Evolutionary conservation across 169 alveolate genomes (phyloP).

Genomic region (Plasmodium relictum): DNA sequence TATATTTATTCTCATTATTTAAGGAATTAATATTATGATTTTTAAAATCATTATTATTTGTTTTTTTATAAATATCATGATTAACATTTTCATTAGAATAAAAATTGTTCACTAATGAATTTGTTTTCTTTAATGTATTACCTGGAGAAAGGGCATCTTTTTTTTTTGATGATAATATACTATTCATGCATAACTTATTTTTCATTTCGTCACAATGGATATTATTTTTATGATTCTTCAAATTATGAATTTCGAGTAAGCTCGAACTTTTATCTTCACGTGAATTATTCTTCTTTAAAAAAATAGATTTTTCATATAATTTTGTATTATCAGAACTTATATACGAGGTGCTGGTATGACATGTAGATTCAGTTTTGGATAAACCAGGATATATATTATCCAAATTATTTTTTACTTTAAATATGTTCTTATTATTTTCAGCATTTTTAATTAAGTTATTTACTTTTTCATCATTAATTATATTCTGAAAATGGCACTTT

Average conservation of each 20-base stretch:
- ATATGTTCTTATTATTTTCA: not conserved
- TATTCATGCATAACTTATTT: not conserved
- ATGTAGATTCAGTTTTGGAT: too few relatives aligned
- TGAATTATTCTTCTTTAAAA: constrained; percentile 9
- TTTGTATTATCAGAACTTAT: not conserved
- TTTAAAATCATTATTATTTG: too few relatives aligned
- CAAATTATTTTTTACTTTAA: not conserved
- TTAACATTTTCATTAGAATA: too few relatives aligned
- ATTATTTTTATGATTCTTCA: constrained; percentile 12
- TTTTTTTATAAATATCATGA: too few relatives aligned
- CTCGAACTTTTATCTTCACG: constrained; percentile 12
- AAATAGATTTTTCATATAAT: constrained; percentile 3
- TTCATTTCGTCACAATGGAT: constrained; percentile 14
- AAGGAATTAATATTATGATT: too few relatives aligned
- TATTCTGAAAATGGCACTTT: not conserved
- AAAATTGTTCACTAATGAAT: not conserved
- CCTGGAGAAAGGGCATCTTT: constrained; percentile 12
- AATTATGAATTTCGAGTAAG: not conserved
- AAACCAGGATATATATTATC: too few relatives aligned
- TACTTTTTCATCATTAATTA: not conserved
- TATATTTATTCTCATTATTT: too few relatives aligned
- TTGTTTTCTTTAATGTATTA: constrained; percentile 9
- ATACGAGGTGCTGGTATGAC: not conserved
- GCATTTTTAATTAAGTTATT: not conserved
- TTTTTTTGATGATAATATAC: constrained; percentile 13